Evolutionary conservation across 2,329 filamentous ascomycete species (phyloP).

Genomic region (Berkeleyomyces rouxiae): DNA sequence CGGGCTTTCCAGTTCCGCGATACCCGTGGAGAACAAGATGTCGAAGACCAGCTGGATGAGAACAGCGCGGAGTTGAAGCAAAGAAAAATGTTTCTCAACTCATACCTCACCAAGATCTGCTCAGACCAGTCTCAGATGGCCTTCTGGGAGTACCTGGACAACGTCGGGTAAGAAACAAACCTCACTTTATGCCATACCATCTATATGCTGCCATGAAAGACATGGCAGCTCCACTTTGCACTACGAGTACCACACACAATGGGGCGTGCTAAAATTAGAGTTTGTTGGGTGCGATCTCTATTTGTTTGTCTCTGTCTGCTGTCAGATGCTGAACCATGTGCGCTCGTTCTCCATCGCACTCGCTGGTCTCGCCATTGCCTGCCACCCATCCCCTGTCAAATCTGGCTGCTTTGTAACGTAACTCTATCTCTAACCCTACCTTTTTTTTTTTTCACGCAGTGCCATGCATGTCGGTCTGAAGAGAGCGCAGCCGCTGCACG

Average conservation of each 20-base stretch:
- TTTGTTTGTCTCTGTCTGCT: neutral
- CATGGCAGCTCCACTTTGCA: too few species aligned
- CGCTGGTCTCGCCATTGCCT: too few species aligned
- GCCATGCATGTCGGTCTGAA: constrained; percentile 72
- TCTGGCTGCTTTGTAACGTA: neutral
- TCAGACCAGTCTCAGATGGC: constrained; percentile 58
- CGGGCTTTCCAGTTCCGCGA: constrained; percentile 51
- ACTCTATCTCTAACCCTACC: neutral
- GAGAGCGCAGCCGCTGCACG: constrained; percentile 52
- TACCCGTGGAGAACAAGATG: constrained; percentile 48
- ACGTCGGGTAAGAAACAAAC: constrained; percentile 45
- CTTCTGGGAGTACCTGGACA: constrained; percentile 73
- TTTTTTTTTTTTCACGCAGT: constrained; percentile 19
- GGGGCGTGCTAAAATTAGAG: neutral
- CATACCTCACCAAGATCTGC: constrained; percentile 58
- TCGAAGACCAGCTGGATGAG: constrained; percentile 47
- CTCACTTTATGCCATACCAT: neutral
- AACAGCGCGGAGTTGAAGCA: constrained; percentile 59
- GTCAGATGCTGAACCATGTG: too few species aligned
- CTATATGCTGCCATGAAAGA: too few species aligned
- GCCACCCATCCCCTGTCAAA: neutral
- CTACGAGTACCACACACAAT: neutral
- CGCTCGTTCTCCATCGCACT: too few species aligned
- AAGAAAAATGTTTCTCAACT: constrained; percentile 62
- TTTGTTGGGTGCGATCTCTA: too few species aligned